phyloP scores from a whole-genome alignment of 805 yeast species.

The Ogataea kodamae region DNA sequence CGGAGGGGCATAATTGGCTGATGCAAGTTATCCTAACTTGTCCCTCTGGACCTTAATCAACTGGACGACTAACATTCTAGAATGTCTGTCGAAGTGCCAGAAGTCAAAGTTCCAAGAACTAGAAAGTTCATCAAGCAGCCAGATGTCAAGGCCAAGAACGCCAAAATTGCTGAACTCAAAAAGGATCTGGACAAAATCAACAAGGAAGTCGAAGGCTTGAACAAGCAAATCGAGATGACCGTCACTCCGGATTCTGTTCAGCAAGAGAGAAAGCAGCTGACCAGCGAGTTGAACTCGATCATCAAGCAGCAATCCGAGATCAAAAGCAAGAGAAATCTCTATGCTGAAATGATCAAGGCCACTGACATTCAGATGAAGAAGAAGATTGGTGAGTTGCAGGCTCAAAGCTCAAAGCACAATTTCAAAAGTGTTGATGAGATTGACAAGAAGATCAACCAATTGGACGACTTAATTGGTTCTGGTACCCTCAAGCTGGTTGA shows the following conservation, averaged over 20 bases:
- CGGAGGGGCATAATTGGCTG: not conserved
- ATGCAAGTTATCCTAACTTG: too few relatives aligned
- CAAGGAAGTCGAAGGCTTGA: constrained; percentile 47
- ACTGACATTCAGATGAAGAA: constrained; percentile 70
- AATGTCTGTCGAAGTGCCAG: constrained; percentile 22
- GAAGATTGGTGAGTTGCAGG: constrained; percentile 70
- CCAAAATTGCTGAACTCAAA: constrained; percentile 50
- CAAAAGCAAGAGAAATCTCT: constrained; percentile 32
- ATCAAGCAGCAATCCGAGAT: constrained; percentile 38
- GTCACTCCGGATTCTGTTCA: constrained; percentile 47
- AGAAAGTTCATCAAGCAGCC: constrained; percentile 70
- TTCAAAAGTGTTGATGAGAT: constrained; percentile 69
- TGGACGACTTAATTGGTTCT: constrained; percentile 71
- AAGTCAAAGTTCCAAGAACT: constrained; percentile 25
- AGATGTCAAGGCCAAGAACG: constrained; percentile 62
- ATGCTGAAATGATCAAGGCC: constrained; percentile 63
- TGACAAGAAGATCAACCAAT: constrained; percentile 56
- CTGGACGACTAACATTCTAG: constrained; percentile 8
- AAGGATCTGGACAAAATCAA: constrained; percentile 64
- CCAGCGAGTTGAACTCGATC: constrained; percentile 42
- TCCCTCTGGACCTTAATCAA: too few relatives aligned
- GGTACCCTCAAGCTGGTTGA: constrained; percentile 86
- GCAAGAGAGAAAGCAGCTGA: constrained; percentile 47
- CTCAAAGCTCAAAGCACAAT: constrained; percentile 63
- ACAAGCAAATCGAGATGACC: constrained; percentile 53